Base-by-base conservation (phyloP, 139 green algal genomes). In the Raphidocelis subcapitata region DNA sequence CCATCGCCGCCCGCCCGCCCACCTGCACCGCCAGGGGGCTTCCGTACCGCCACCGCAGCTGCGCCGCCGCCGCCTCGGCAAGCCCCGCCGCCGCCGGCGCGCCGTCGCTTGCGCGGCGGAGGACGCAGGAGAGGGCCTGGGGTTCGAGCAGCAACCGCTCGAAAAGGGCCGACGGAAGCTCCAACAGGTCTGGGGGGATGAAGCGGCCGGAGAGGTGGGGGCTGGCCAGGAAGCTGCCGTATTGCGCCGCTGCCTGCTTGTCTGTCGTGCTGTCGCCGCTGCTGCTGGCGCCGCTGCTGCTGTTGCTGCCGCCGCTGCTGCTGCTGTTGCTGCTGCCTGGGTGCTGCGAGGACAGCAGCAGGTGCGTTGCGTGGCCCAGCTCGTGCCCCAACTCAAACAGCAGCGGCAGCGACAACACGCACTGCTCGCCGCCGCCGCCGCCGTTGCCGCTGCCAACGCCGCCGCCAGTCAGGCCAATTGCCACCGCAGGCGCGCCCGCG, bases 301-400 rank as follows among this genome's bases (percentile, higher is more conserved):
- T 51, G n/a, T 29, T 23, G 15, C 3, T 55, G 24, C 44, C 10
- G 24, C 12, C 62, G 61, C 31, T 33, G 26, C 24, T 62, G 31
- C 24, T 62, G 26, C 59, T 26, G 20, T 62, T 33, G 3, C 28
- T 46, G 21, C 26, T 63, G 41, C 41, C 41, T 12, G 12, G 41
- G 12, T 49, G 8, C 8, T 8, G 12, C 41, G 41, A 49, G 8
- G 41, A 49, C 36, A 79, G 70, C 33, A 74, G 12, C 18, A 77
- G 65, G 64, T 77, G 69, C 26, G 79, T 57, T 3, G 54, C 69
- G 61, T 79, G 76, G 28, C 71, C 76, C n/a, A 62, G 44, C 62
- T 81, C 75, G 54, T 81, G 75, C 35, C 76, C 35, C 52, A 81
- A 68, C 68, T 81, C 75, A 23, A 61, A 67, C 5, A 81, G 52